phyloP scores from a whole-genome alignment of 176 grass and related monocot genomes.

The Carex kokanica region DNA sequence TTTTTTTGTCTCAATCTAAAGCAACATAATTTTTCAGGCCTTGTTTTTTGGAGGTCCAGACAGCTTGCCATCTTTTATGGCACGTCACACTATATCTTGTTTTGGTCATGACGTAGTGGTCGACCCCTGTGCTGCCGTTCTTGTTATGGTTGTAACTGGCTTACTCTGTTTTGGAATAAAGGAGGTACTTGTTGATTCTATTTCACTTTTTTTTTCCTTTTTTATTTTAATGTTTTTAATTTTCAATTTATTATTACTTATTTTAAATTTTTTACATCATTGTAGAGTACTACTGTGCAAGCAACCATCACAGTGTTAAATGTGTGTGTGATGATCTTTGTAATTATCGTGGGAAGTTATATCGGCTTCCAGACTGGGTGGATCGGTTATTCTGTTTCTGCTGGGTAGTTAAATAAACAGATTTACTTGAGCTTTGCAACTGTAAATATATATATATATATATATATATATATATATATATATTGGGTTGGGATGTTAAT shows the following conservation, averaged over 20 bases:
- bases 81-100: slow-evolving; percentile 68
- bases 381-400: slow-evolving; percentile 73
- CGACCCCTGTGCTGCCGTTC: slow-evolving; percentile 79
- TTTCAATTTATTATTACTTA: slow-evolving; percentile 24
- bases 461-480: no score
- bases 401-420: slow-evolving; percentile 51
- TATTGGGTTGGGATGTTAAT: background rate
- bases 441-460: background rate
- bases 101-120: slow-evolving; percentile 53
- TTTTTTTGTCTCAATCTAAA: slow-evolving; percentile 23
- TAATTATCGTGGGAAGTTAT: slow-evolving; percentile 79
- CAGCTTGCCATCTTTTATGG: slow-evolving; percentile 74
- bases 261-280: slow-evolving; percentile 15
- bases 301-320: slow-evolving; percentile 66
- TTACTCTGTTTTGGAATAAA: slow-evolving; percentile 88
- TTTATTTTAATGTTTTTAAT: background rate
- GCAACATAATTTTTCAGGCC: slow-evolving; percentile 40
- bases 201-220: slow-evolving; percentile 9
- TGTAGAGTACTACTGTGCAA: slow-evolving; percentile 88
- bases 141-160: slow-evolving; percentile 58
- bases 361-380: slow-evolving; percentile 90
- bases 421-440: background rate
- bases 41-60: slow-evolving; percentile 92
- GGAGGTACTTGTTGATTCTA: slow-evolving; percentile 49
- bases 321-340: slow-evolving; percentile 93